These are phyloP conservation scores for Knoxia roxburghii DNA, from an alignment of 257 asterid species.

Conservation along the genomic window DNA sequence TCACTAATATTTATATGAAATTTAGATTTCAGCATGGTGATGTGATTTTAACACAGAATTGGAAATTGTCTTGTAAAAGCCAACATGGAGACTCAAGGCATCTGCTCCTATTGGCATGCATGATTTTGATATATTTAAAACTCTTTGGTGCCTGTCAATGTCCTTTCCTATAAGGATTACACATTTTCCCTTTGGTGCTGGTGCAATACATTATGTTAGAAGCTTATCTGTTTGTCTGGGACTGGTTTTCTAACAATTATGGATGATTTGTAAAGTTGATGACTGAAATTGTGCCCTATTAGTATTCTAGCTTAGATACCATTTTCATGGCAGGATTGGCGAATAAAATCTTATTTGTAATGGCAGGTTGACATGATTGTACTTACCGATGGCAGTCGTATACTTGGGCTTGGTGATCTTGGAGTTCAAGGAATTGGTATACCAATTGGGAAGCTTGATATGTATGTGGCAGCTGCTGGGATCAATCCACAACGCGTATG, in stretches of 20 bases:
- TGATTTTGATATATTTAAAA: neutral
- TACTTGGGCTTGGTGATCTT: conserved; percentile 99
- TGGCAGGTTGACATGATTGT: conserved; percentile 98
- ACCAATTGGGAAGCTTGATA: conserved; percentile 96
- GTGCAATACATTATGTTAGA: too few relatives aligned
- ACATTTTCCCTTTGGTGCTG: neutral
- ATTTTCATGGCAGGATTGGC: neutral
- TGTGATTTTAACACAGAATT: neutral
- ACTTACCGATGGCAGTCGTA: conserved; percentile 96
- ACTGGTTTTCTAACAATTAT: neutral
- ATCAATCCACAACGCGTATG: conserved; percentile 97
- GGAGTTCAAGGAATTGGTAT: conserved; percentile 99
- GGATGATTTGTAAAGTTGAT: neutral
- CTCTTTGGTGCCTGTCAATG: neutral
- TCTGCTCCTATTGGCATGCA: neutral
- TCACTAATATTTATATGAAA: too few relatives aligned
- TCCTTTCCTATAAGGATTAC: neutral
- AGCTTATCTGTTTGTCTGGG: neutral
- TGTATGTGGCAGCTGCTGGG: conserved; percentile 99
- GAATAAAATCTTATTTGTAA: conserved; percentile 14
- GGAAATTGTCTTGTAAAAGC: neutral
- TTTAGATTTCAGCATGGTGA: neutral
- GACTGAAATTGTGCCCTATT: neutral
- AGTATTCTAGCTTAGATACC: neutral
- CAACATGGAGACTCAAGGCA: neutral